Evolutionary conservation across 2,329 filamentous ascomycete species (phyloP).

Genomic region (Clonostachys chloroleuca): DNA sequence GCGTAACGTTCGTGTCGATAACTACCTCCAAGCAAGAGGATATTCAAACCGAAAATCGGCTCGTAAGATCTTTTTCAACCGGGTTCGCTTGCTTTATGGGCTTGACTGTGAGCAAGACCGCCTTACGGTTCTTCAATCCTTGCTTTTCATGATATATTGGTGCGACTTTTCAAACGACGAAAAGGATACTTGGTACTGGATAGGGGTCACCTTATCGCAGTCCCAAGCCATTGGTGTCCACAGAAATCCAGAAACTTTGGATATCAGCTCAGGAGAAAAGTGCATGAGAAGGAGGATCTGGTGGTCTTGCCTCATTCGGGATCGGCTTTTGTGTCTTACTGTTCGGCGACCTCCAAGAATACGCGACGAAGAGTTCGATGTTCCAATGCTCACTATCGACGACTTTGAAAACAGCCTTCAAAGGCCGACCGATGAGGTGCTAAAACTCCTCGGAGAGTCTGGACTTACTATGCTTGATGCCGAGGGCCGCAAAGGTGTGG

Average conservation of each 20-base stretch:
- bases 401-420: constrained; percentile 71
- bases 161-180: constrained; percentile 63
- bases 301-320: constrained; percentile 97
- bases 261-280: constrained; percentile 63
- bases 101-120: constrained; percentile 93
- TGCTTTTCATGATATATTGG: constrained; percentile 94
- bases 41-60: constrained; percentile 76
- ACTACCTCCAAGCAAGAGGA: constrained; percentile 69
- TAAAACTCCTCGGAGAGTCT: constrained; percentile 43
- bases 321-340: constrained; percentile 85
- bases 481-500: too few relatives aligned
- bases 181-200: constrained; percentile 98
- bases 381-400: constrained; percentile 78
- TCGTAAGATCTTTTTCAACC: constrained; percentile 83
- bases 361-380: constrained; percentile 89
- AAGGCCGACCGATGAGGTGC: constrained; percentile 61
- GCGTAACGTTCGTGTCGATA: constrained; percentile 81
- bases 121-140: constrained; percentile 80
- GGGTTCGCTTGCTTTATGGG: constrained; percentile 85
- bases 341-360: constrained; percentile 92
- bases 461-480: constrained; percentile 68
- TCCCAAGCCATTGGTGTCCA: constrained; percentile 93
- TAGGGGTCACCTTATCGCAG: constrained; percentile 92
- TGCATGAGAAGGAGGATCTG: constrained; percentile 94
- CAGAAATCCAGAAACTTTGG: constrained; percentile 30